Evolutionary conservation across 495 filamentous ascomycete species (phyloP).

Genomic region (Cetradonia linearis): DNA sequence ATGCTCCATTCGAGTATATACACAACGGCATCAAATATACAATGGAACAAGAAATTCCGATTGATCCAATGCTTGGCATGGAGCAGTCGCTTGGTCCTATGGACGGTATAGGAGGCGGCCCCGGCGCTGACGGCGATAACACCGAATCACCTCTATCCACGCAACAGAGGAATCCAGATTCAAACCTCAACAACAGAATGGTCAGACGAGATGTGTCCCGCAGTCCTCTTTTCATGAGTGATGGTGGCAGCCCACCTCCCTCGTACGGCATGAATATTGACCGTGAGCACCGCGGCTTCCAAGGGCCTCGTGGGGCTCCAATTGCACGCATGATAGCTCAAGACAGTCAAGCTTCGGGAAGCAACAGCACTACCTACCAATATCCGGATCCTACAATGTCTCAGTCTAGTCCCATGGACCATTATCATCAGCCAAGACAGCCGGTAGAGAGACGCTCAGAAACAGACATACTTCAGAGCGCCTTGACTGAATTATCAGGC

Average conservation of each 20-base stretch:
- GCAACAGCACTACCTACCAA: constrained; percentile 21
- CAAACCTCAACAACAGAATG: not conserved
- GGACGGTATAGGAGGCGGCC: constrained; percentile 1
- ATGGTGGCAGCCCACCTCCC: too few relatives aligned
- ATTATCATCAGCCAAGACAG: constrained; percentile 18
- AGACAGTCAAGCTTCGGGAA: constrained; percentile 16
- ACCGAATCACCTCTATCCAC: not conserved
- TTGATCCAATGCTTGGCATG: constrained; percentile 41
- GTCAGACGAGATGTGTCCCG: not conserved
- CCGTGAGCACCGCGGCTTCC: not conserved
- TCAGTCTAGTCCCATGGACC: constrained; percentile 6
- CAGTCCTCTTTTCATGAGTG: too few relatives aligned
- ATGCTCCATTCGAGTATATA: constrained; percentile 13
- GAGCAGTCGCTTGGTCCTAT: constrained; percentile 19
- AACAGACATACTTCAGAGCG: constrained; percentile 16
- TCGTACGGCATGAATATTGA: not conserved
- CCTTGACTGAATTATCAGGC: not conserved
- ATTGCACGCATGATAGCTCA: constrained; percentile 28
- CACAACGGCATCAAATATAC: constrained; percentile 26
- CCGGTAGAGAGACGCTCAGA: constrained; percentile 22
- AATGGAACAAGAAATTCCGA: constrained; percentile 34
- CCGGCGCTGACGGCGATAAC: not conserved
- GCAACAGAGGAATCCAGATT: not conserved
- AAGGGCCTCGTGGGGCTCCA: constrained; percentile 21
- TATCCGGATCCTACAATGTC: constrained; percentile 25